Conservation (phyloP, 2,329 filamentous ascomycete genomes). For the Aureobasidium mangrovei region DNA sequence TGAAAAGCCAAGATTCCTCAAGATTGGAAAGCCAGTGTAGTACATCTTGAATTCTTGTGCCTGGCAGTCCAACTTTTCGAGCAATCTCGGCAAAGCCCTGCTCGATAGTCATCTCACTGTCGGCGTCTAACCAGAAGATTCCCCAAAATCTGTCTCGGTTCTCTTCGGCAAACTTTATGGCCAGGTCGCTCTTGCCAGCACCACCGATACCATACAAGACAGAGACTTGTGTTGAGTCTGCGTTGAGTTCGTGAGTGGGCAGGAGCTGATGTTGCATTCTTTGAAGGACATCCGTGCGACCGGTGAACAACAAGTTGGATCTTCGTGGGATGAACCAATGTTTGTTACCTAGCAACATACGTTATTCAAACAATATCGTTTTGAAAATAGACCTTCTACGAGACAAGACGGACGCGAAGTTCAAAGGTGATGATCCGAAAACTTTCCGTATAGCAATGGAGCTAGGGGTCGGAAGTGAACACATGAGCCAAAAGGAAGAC, state of each 20-base stretch:
- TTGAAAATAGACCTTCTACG: too few relatives aligned
- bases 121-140: slow-evolving; percentile 27
- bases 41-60: slow-evolving; percentile 15
- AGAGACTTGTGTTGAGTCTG: slow-evolving; percentile 11
- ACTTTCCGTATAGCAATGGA: too few relatives aligned
- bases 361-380: too few relatives aligned
- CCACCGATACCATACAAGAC: slow-evolving; percentile 26
- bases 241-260: not conserved
- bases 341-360: not conserved
- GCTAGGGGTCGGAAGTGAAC: too few relatives aligned
- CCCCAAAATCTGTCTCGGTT: slow-evolving; percentile 26
- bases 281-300: not conserved
- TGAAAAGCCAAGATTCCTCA: slow-evolving; percentile 19
- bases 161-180: slow-evolving; percentile 22
- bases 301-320: not conserved
- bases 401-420: too few relatives aligned
- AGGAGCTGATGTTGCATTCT: not conserved
- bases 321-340: not conserved
- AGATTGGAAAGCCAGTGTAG: slow-evolving; percentile 16
- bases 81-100: slow-evolving; percentile 22
- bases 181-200: slow-evolving; percentile 29
- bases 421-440: too few relatives aligned
- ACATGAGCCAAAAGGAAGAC: too few relatives aligned
- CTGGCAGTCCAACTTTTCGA: not conserved
- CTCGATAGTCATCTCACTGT: slow-evolving; percentile 20